Evolutionary conservation across 306 rosid genomes (phyloP).

Genomic region (Oxytropis ochrocephala): DNA sequence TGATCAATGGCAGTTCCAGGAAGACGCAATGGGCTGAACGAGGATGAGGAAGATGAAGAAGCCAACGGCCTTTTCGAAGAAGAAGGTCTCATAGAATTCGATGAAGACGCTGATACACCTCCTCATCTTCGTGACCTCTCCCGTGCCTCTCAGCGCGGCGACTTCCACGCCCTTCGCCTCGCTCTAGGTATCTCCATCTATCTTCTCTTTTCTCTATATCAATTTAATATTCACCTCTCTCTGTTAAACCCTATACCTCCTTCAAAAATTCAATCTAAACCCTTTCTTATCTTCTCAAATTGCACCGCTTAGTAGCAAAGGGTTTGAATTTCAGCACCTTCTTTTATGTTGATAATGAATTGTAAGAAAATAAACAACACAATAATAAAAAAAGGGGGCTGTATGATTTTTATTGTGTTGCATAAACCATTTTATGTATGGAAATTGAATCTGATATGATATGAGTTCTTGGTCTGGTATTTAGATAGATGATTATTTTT

Average conservation of each 20-base stretch:
- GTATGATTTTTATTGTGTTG: background rate
- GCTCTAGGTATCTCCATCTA: slow-evolving; percentile 52
- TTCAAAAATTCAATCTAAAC: slow-evolving; percentile 4
- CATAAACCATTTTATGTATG: background rate
- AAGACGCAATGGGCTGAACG: slow-evolving; percentile 56
- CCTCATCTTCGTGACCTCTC: slow-evolving; percentile 77
- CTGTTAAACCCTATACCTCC: background rate
- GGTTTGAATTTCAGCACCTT: background rate
- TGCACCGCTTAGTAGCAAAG: background rate
- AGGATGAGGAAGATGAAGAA: slow-evolving; percentile 64
- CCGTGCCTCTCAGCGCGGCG: slow-evolving; percentile 57
- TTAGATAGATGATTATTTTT: background rate
- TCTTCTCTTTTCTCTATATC: background rate
- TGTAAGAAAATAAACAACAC: background rate
- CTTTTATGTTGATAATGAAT: background rate
- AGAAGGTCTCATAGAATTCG: slow-evolving; percentile 33
- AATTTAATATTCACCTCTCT: background rate
- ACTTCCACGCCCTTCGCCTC: slow-evolving; percentile 46
- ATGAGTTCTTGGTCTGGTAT: background rate
- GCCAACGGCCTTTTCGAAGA: slow-evolving; percentile 72
- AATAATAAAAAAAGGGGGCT: background rate
- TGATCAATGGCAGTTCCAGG: slow-evolving; percentile 76
- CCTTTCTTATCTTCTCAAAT: background rate
- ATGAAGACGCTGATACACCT: slow-evolving; percentile 38
- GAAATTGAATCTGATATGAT: background rate